These are phyloP conservation scores for Aspergillus luchuensis DNA, from an alignment of 2,329 filamentous ascomycete genomes.

Conservation along the genomic window DNA sequence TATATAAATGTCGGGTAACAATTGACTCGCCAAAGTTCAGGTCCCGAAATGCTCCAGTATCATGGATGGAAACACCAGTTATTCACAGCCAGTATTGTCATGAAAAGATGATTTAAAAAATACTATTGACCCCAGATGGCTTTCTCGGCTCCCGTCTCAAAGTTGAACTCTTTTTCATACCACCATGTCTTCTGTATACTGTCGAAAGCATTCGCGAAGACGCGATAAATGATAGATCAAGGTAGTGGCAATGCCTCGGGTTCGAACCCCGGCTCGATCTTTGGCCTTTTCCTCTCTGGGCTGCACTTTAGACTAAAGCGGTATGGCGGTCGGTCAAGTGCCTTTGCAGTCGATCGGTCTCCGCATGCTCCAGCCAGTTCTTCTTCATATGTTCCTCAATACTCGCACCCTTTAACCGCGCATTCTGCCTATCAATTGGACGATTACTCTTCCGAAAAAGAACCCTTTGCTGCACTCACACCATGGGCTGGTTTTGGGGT, in stretches of 20 bases:
- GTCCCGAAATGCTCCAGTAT: too few species aligned
- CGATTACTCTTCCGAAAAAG: conserved; percentile 6
- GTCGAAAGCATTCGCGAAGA: too few species aligned
- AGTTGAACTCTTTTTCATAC: too few species aligned
- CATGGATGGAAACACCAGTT: too few species aligned
- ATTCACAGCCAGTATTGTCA: too few species aligned
- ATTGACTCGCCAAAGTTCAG: too few species aligned
- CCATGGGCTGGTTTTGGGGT: conserved; percentile 66
- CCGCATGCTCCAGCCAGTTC: conserved; percentile 13
- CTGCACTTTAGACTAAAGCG: conserved; percentile 16
- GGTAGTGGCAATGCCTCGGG: neutral
- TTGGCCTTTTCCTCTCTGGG: neutral
- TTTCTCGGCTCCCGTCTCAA: too few species aligned
- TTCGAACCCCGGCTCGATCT: neutral
- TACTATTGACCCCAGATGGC: too few species aligned
- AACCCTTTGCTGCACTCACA: conserved; percentile 29
- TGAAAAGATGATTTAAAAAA: too few species aligned
- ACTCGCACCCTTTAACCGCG: neutral
- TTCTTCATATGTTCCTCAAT: neutral
- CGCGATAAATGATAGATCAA: too few species aligned
- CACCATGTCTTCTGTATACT: too few species aligned
- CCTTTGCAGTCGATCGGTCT: conserved; percentile 15
- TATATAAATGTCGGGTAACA: too few species aligned
- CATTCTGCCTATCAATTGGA: neutral
- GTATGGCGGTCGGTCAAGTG: conserved; percentile 22